These are phyloP conservation scores for Mycena sp. DNA, from an alignment of 1,284 basidiomycete genomes.

Conservation along the genomic window DNA sequence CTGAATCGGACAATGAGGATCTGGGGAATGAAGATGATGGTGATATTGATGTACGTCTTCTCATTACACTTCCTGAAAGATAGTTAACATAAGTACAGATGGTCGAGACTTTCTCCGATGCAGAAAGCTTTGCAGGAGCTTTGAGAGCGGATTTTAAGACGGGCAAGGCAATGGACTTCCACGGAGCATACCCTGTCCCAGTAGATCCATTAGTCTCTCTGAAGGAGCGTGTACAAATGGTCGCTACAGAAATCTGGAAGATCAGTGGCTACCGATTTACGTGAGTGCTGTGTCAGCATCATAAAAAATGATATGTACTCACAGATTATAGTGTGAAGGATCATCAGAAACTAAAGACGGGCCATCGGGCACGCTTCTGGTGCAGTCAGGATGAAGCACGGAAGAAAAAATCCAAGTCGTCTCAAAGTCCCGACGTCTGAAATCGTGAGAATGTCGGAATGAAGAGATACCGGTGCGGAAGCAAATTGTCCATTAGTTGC, in stretches of 20 bases:
- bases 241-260: not conserved
- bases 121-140: not conserved
- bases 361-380: not conserved
- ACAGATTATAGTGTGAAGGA: not conserved
- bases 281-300: not conserved
- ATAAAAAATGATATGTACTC: not conserved
- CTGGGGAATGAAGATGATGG: too few species aligned
- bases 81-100: not conserved
- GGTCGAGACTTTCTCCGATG: not conserved
- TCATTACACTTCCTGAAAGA: too few species aligned
- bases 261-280: too few species aligned
- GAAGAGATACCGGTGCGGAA: constrained; percentile 35
- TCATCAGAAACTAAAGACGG: not conserved
- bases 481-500: constrained; percentile 31
- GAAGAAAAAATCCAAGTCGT: not conserved
- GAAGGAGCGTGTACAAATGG: not conserved
- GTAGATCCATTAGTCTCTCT: not conserved
- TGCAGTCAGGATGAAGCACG: not conserved
- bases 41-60: too few species aligned
- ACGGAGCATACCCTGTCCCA: not conserved
- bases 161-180: not conserved
- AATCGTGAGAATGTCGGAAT: constrained; percentile 35
- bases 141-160: not conserved
- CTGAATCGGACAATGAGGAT: too few species aligned
- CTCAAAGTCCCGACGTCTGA: not conserved